phyloP scores from a whole-genome alignment of 192 early-diverging fungal species.

The Chytriomyces sp. region DNA sequence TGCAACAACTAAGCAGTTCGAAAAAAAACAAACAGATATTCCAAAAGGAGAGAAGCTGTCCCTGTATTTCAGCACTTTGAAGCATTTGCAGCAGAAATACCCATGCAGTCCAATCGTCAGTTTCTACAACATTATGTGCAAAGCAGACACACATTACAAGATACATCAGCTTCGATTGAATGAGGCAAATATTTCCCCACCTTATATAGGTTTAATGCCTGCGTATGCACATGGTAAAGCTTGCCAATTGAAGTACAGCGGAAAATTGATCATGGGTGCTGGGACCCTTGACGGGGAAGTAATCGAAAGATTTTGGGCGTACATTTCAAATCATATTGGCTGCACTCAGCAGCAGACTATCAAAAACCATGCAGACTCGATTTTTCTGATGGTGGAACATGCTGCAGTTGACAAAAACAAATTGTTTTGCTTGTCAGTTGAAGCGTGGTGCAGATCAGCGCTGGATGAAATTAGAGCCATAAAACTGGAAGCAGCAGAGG shows the following conservation, averaged over 20 bases:
- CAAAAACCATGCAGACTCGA: not conserved
- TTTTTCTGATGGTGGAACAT: not conserved
- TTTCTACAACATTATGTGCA: not conserved
- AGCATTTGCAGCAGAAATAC: not conserved
- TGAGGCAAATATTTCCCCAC: not conserved
- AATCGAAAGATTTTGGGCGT: not conserved
- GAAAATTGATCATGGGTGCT: not conserved
- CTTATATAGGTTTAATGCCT: not conserved
- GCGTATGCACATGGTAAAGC: not conserved
- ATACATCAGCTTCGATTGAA: not conserved
- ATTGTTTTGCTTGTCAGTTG: not conserved
- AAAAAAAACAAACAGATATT: not conserved
- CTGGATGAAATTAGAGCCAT: not conserved
- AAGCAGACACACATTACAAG: not conserved
- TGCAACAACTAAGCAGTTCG: not conserved
- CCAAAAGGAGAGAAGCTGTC: slow-evolving; percentile 9
- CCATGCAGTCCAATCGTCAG: not conserved
- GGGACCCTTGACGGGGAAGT: not conserved
- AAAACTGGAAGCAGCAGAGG: not conserved
- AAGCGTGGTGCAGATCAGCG: not conserved
- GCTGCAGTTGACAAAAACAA: not conserved
- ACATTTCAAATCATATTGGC: not conserved
- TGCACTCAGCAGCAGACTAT: not conserved
- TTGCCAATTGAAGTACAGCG: not conserved
- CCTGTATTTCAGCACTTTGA: not conserved